Evolutionary conservation across 2,329 filamentous ascomycete genomes (phyloP).

Genomic region (Metarhizium robertsii): DNA sequence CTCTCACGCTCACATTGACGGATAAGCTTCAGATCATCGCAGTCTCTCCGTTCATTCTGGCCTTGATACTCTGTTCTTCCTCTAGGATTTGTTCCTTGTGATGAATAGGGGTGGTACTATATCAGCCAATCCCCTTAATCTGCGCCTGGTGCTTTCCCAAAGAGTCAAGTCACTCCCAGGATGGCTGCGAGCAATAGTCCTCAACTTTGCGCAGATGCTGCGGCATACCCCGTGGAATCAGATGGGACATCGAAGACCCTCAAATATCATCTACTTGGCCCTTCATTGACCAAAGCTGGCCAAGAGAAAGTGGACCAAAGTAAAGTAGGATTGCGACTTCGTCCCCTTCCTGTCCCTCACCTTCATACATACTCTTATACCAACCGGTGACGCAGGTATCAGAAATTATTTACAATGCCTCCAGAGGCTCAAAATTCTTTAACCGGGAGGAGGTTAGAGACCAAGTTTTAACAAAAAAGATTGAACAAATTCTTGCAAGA

Average conservation of each 20-base stretch:
- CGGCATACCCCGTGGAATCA: slow-evolving; percentile 9
- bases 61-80: not conserved
- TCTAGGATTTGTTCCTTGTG: not conserved
- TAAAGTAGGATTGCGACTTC: slow-evolving; percentile 44
- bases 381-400: slow-evolving; percentile 51
- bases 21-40: not conserved
- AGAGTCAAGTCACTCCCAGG: not conserved
- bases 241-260: slow-evolving; percentile 46
- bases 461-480: slow-evolving; percentile 75
- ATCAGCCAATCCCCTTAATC: not conserved
- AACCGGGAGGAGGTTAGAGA: slow-evolving; percentile 80
- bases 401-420: slow-evolving; percentile 93
- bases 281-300: slow-evolving; percentile 86
- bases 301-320: slow-evolving; percentile 89
- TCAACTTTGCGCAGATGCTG: slow-evolving; percentile 1
- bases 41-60: not conserved
- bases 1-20: not conserved
- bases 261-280: slow-evolving; percentile 84
- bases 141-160: not conserved
- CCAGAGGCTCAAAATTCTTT: slow-evolving; percentile 94
- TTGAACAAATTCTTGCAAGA: slow-evolving; percentile 65
- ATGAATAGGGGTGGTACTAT: not conserved
- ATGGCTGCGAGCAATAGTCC: not conserved
- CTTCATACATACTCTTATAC: not conserved
- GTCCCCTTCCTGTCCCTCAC: not conserved